Conservation (phyloP, 176 grass and related monocot species). For the Eremochloa ophiuroides region DNA sequence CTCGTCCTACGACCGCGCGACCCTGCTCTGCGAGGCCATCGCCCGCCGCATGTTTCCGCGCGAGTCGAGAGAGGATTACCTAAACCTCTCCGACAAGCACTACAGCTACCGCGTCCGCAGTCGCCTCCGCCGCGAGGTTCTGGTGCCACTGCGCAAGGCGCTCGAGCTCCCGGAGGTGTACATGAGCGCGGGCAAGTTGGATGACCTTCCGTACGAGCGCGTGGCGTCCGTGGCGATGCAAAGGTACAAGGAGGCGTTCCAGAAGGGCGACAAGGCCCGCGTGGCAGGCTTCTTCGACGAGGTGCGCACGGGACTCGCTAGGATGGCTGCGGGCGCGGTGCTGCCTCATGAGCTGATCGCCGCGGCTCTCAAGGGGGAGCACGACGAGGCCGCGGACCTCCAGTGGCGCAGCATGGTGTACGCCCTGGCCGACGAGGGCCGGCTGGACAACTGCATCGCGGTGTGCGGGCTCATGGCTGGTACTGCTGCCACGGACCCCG, state of each 20-base stretch:
- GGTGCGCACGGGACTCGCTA: not conserved
- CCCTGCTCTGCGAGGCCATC: constrained; percentile 58
- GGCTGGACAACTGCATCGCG: constrained; percentile 58
- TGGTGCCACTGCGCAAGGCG: constrained; percentile 44
- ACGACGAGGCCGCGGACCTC: not conserved
- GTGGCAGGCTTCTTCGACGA: not conserved
- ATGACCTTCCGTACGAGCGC: not conserved
- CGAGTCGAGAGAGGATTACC: constrained; percentile 28
- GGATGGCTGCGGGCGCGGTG: not conserved
- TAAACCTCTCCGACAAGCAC: constrained; percentile 35
- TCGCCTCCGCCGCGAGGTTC: constrained; percentile 11
- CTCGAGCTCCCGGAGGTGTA: constrained; percentile 65
- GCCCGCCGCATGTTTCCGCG: constrained; percentile 47
- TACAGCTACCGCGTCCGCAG: constrained; percentile 53
- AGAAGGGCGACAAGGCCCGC: constrained; percentile 1
- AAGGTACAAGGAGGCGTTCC: constrained; percentile 5
- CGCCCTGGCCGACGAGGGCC: constrained; percentile 14
- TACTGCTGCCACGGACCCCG: constrained; percentile 17
- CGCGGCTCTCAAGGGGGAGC: not conserved
- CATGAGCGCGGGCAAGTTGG: constrained; percentile 36
- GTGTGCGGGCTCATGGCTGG: constrained; percentile 61
- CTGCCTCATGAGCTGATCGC: constrained; percentile 5
- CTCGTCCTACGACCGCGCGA: constrained; percentile 47
- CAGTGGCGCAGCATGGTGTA: constrained; percentile 11
- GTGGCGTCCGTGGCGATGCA: not conserved